Evolutionary conservation across 2,329 filamentous ascomycete genomes (phyloP).

Genomic region (Colletotrichum filicis): DNA sequence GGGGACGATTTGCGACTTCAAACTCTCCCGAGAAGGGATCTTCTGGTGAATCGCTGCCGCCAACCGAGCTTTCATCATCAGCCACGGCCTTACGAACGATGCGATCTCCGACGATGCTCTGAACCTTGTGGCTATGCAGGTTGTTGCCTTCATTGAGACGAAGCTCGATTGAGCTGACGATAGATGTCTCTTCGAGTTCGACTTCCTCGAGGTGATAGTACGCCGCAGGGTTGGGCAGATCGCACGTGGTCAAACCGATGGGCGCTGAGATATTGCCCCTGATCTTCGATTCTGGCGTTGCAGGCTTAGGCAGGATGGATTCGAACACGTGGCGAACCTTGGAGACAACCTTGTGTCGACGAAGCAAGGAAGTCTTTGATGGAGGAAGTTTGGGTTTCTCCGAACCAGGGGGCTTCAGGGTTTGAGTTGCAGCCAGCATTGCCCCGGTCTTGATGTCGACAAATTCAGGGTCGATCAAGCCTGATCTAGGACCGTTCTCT

Average conservation of each 20-base stretch:
- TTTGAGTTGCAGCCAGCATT: slow-evolving; percentile 50
- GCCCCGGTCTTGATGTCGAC: slow-evolving; percentile 47
- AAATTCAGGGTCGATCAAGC: slow-evolving; percentile 36
- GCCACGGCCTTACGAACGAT: slow-evolving; percentile 43
- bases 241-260: slow-evolving; percentile 4
- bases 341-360: slow-evolving; percentile 44
- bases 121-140: slow-evolving; percentile 48
- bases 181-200: slow-evolving; percentile 35
- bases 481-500: not conserved
- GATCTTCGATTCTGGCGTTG: slow-evolving; percentile 33
- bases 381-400: slow-evolving; percentile 19
- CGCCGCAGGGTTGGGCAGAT: slow-evolving; percentile 21
- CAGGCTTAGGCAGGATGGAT: slow-evolving; percentile 43
- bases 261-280: slow-evolving; percentile 31
- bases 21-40: slow-evolving; percentile 44
- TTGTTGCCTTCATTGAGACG: slow-evolving; percentile 49
- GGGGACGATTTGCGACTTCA: slow-evolving; percentile 31
- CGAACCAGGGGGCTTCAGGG: slow-evolving; percentile 44
- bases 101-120: slow-evolving; percentile 44
- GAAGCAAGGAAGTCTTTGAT: slow-evolving; percentile 43
- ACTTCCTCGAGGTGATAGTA: slow-evolving; percentile 15
- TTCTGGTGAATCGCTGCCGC: slow-evolving; percentile 40
- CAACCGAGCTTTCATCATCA: slow-evolving; percentile 42
- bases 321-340: slow-evolving; percentile 49
- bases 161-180: slow-evolving; percentile 46